Percentiles rank a stretch among this genome's conserved stretches.
These are phyloP conservation scores for Penicillium griseofulvum DNA, from an alignment of 2,329 filamentous ascomycete species.

Conservation along the genomic window DNA sequence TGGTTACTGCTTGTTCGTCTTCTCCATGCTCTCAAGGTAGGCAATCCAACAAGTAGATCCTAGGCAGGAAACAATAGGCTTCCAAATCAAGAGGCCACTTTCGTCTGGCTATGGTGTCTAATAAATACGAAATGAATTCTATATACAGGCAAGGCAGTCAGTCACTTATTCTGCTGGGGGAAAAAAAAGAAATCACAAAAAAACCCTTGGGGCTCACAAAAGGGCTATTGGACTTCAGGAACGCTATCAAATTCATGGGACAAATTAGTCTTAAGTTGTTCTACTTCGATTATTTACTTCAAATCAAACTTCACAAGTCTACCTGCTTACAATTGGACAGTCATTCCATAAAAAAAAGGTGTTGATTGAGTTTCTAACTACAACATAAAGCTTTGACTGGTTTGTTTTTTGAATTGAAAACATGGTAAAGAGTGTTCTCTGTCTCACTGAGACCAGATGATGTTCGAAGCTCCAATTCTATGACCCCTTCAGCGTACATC, in stretches of 20 bases:
- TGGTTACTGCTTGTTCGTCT: too few species aligned
- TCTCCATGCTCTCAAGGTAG: too few species aligned
- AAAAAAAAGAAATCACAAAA: too few species aligned
- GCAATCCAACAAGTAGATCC: neutral
- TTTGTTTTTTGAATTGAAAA: neutral
- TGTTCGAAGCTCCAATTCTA: neutral
- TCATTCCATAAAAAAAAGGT: neutral
- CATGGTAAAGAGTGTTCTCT: neutral
- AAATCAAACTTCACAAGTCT: neutral
- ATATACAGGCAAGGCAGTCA: too few species aligned
- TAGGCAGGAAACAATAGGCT: neutral
- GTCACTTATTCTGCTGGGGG: too few species aligned
- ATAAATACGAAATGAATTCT: too few species aligned
- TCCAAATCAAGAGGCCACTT: neutral
- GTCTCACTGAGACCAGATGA: neutral
- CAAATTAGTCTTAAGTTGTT: too few species aligned
- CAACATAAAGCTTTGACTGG: neutral
- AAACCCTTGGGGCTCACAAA: too few species aligned
- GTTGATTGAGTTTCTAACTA: neutral
- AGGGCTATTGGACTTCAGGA: too few species aligned
- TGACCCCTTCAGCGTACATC: constrained; percentile 12
- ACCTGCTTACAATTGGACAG: neutral
- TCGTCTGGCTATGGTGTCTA: neutral
- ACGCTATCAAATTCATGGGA: too few species aligned
- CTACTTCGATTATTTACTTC: too few species aligned